Percentiles rank a stretch among this genome's conserved stretches.
Evolutionary conservation across 139 green algal genomes (phyloP).

Genomic region (Spirogloea muscicola): DNA sequence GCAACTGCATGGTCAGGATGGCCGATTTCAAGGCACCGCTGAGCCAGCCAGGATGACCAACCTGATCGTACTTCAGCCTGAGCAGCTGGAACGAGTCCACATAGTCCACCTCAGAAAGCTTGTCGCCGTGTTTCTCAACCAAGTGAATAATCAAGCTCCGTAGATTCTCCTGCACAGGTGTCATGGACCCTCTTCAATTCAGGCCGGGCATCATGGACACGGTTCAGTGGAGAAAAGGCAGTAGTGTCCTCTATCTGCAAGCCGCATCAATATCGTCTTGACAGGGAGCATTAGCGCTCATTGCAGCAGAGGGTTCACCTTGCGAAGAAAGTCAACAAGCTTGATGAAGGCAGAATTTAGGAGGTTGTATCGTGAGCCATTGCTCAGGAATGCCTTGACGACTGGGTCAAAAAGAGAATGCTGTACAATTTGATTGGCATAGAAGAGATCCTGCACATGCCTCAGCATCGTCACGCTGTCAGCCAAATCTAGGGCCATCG

Average conservation of each 20-base stretch:
- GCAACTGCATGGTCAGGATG: too few relatives aligned
- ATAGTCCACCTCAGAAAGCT: conserved; percentile 64
- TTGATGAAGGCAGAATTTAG: conserved; percentile 65
- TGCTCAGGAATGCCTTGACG: conserved; percentile 73
- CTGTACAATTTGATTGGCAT: too few relatives aligned
- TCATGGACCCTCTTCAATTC: background rate
- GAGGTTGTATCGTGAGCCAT: conserved; percentile 82
- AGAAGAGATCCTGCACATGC: too few relatives aligned
- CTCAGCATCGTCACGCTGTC: too few relatives aligned
- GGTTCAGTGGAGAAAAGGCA: too few relatives aligned
- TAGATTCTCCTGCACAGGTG: conserved; percentile 64
- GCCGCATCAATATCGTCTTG: too few relatives aligned
- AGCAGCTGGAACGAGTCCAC: conserved; percentile 81
- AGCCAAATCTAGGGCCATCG: too few relatives aligned
- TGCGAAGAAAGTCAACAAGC: conserved; percentile 52
- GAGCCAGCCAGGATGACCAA: too few relatives aligned
- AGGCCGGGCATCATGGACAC: too few relatives aligned
- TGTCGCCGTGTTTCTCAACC: conserved; percentile 59
- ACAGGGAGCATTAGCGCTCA: too few relatives aligned
- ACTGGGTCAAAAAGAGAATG: conserved; percentile 72
- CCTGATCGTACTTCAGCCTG: conserved; percentile 70
- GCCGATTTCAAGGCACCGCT: too few relatives aligned
- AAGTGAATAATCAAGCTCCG: conserved; percentile 68
- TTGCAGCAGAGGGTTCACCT: conserved; percentile 34
- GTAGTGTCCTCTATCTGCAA: too few relatives aligned